phyloP scores from a whole-genome alignment of 2,329 filamentous ascomycete genomes.

The Myrmaecium sp. region DNA sequence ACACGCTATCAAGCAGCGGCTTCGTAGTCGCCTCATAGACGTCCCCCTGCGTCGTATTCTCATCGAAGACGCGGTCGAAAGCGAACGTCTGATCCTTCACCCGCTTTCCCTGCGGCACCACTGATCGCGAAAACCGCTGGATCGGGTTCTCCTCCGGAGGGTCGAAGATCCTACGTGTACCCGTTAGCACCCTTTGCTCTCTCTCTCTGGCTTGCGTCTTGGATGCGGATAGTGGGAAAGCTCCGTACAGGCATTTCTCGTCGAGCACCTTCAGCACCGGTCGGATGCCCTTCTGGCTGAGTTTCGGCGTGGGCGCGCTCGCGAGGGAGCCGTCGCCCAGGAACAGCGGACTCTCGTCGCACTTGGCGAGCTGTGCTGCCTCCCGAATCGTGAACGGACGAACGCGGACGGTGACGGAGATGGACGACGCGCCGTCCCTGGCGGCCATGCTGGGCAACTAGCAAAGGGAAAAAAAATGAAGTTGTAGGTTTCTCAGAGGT shows the following conservation, averaged over 20 bases:
- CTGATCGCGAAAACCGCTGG: constrained; percentile 68
- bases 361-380: constrained; percentile 70
- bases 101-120: constrained; percentile 66
- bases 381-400: constrained; percentile 68
- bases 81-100: constrained; percentile 96
- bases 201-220: neutral
- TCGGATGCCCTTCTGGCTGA: constrained; percentile 71
- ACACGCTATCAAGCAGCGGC: constrained; percentile 76
- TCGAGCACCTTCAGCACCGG: constrained; percentile 93
- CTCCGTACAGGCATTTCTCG: constrained; percentile 74
- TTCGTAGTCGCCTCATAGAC: constrained; percentile 91
- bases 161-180: constrained; percentile 66
- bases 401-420: constrained; percentile 40
- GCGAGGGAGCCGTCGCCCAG: constrained; percentile 94
- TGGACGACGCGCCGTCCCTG: constrained; percentile 30
- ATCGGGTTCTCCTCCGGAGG: constrained; percentile 90
- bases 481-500: too few relatives aligned
- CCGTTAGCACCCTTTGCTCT: constrained; percentile 5
- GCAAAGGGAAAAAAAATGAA: neutral
- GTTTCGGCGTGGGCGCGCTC: constrained; percentile 66
- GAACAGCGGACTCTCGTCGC: constrained; percentile 76
- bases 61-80: constrained; percentile 94
- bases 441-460: constrained; percentile 7
- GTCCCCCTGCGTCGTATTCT: constrained; percentile 78
- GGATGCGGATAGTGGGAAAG: too few relatives aligned